These are phyloP conservation scores for Stephanodiscus triporus DNA, from an alignment of 108 stramenopile genomes.

Conservation along the genomic window DNA sequence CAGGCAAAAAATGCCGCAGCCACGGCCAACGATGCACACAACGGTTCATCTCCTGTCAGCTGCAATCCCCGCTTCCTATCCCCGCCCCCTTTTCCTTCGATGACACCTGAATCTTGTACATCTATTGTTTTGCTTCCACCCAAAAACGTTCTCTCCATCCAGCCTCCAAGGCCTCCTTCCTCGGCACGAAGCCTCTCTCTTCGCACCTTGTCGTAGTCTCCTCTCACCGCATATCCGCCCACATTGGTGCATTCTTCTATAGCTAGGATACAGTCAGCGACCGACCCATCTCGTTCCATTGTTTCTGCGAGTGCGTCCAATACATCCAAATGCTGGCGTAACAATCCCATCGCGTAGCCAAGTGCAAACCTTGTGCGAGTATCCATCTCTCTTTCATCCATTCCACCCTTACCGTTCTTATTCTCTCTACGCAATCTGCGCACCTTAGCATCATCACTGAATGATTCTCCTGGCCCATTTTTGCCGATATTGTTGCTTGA, in stretches of 20 bases:
- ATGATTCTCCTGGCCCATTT: constrained; percentile 15
- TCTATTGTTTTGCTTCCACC: constrained; percentile 65
- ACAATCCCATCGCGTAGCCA: constrained; percentile 79
- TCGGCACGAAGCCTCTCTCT: constrained; percentile 54
- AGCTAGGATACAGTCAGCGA: constrained; percentile 78
- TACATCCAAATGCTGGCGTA: constrained; percentile 76
- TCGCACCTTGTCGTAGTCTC: constrained; percentile 66
- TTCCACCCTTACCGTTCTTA: constrained; percentile 18
- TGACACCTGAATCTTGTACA: constrained; percentile 60
- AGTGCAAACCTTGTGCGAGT: constrained; percentile 78
- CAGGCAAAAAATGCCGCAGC: constrained; percentile 68
- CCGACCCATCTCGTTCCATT: constrained; percentile 72
- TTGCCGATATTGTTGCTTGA: not conserved
- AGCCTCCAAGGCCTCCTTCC: constrained; percentile 56
- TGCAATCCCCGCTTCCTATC: constrained; percentile 46
- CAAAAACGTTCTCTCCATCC: constrained; percentile 47
- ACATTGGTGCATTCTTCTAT: constrained; percentile 75
- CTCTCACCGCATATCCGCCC: constrained; percentile 55
- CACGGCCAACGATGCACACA: constrained; percentile 74
- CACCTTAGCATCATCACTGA: constrained; percentile 41
- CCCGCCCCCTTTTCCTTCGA: constrained; percentile 81
- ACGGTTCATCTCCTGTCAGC: constrained; percentile 79
- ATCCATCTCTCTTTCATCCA: constrained; percentile 75
- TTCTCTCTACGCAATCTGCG: constrained; percentile 36
- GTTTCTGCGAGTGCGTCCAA: constrained; percentile 76